Base-by-base conservation (phyloP, 169 alveolate genomes). In the Plasmodium yoelii region DNA sequence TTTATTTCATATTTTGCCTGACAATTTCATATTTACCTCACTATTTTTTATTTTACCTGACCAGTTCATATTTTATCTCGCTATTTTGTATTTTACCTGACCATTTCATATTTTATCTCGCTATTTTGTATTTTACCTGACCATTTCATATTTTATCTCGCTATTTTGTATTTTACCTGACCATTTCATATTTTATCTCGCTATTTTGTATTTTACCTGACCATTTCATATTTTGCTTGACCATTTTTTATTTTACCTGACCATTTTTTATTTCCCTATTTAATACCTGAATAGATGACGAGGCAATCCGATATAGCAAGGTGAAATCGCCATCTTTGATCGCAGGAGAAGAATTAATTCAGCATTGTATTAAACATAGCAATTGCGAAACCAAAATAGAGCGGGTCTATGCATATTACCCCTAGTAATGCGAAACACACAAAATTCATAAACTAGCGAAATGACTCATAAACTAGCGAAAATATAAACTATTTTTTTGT, bases 341-440 rank as follows among this genome's bases (percentile, higher is more conserved):
- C 24, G 65, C 88, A 6, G 88, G 88, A 5, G 68, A 47, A 57
- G 77, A 75, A 7, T 26, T 75, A 57, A 74, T 75, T 5, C 60
- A 63, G 22, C 47, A 13, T 44, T 46, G 88, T 55, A 44, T 75
- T 55, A 46, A 75, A 55, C 15, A 75, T 0, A 75, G 88, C 47
- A 75, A 75, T n/a, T 75, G 88, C 19, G 75, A 75, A 15, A 57
- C 88, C 13, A 75, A 56, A 44, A 75, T 75, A 10, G 88, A 75
- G 24, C 61, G 64, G 28, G 88, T 75, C 44, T 75, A 75, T 15
- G 88, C 88, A 8, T 75, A 75, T 22, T 75, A 75, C 18, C 88
- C 88, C 67, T 68, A 65, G 88, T 75, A 75, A 75, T 68, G 19
- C 42, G 26, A 57, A 47, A 44, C 0, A 22, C 9, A 24, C 6